Evolutionary conservation across 495 filamentous ascomycete genomes (phyloP), one percentile per base, ranked within the genome.

Genomic region (Xanthoparmelia taractica): DNA sequence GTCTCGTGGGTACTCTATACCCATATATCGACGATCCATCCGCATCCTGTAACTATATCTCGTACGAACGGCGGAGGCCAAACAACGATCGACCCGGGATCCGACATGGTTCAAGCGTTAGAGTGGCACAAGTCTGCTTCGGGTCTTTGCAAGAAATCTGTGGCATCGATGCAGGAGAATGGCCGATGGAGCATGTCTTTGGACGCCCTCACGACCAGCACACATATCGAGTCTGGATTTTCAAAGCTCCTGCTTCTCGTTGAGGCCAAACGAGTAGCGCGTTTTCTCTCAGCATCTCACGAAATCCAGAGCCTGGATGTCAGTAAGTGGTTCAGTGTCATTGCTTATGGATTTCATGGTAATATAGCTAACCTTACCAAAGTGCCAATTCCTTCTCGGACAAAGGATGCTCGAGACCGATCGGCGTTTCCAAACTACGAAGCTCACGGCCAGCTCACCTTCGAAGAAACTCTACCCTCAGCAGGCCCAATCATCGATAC

Each of bases 1-100:
- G 71, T 86, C 55, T 76, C 81, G 18, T 83, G 86, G 66, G 79
- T 79, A 36, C 70, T 85, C 17, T 80, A 80, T 66, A 84, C 83
- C 0, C 78, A 82, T 20, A 73, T 86, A 47, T 80, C 81, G n/a
- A 80, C 78, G 0, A 76, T 85, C 15, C 82, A 83, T 63, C 81
- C 81, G 57, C 74, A 77, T 58, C 72, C 75, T 18, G 38, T 38
- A 11, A 38, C 50, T 3, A 17, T 52, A 27, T 33, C 63, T 25
- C 45, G 56, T 38, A 31, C 36, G 38, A 38, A 54, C 40, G 52
- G 27, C 23, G 60, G 40, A 47, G 41, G 25, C 23, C 58, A 64
- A 29, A 45, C 69, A 75, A 31, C 72, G 75, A 55, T 71, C 73
- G 63, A 72, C 62, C 50, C 74, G 68, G 43, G 66, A 76, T 45